These are phyloP conservation scores for Ramichloridium luteum DNA, from an alignment of 2,329 filamentous ascomycete species.

Conservation along the genomic window DNA sequence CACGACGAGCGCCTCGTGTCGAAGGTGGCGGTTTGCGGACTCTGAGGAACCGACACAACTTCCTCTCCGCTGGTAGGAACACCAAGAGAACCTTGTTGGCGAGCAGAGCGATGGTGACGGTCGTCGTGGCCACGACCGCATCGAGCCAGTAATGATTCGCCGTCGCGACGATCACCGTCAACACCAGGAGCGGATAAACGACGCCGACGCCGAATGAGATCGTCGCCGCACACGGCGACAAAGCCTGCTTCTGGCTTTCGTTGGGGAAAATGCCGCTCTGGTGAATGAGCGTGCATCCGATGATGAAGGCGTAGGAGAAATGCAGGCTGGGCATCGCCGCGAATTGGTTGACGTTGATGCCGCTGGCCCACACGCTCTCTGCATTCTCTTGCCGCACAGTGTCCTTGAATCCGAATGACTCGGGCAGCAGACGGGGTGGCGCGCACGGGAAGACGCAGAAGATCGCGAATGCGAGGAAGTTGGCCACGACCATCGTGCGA, in stretches of 20 bases:
- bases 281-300: constrained; percentile 41
- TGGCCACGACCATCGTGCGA: constrained; percentile 39
- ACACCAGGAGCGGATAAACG: constrained; percentile 33
- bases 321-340: constrained; percentile 41
- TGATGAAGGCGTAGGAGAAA: constrained; percentile 42
- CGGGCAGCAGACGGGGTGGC: constrained; percentile 37
- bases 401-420: constrained; percentile 34
- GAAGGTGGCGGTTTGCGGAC: constrained; percentile 44
- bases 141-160: constrained; percentile 52
- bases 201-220: constrained; percentile 32
- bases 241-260: too few species aligned
- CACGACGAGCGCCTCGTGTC: too few species aligned
- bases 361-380: constrained; percentile 35
- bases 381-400: constrained; percentile 37
- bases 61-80: constrained; percentile 40
- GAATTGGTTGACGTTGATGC: constrained; percentile 35
- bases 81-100: constrained; percentile 40
- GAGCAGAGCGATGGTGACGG: constrained; percentile 36
- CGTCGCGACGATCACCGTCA: constrained; percentile 45
- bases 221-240: constrained; percentile 28
- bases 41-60: constrained; percentile 36
- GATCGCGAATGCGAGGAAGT: constrained; percentile 41
- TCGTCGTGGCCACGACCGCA: constrained; percentile 38
- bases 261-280: constrained; percentile 40
- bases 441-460: constrained; percentile 43